Percentiles rank a stretch among this genome's conserved stretches.
phyloP scores from a whole-genome alignment of 257 asterid genomes.

The Penstemon barbatus region DNA sequence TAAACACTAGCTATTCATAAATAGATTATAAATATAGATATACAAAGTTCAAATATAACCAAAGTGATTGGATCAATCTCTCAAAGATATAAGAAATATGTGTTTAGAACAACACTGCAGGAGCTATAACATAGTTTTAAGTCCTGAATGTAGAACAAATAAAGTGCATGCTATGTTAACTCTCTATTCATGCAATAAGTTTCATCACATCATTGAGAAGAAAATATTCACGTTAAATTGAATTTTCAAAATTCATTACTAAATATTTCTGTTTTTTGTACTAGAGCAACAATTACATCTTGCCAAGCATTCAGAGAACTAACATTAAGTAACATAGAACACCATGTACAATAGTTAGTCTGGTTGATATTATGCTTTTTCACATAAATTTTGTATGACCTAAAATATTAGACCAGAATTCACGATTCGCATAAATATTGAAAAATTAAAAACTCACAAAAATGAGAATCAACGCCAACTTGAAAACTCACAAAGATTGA shows the following conservation, averaged over 20 bases:
- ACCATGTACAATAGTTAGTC: neutral
- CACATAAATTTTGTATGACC: constrained; percentile 7
- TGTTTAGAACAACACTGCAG: neutral
- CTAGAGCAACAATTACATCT: constrained; percentile 5
- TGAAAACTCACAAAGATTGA: too few relatives aligned
- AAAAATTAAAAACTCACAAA: constrained; percentile 10
- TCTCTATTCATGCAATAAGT: constrained; percentile 8
- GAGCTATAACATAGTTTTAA: neutral
- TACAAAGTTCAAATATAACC: neutral
- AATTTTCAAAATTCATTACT: constrained; percentile 8
- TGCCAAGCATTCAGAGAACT: constrained; percentile 6
- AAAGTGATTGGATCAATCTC: neutral
- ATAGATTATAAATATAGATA: too few relatives aligned
- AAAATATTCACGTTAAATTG: neutral
- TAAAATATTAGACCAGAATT: neutral
- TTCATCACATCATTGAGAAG: neutral
- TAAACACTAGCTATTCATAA: neutral
- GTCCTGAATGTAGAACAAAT: constrained; percentile 1
- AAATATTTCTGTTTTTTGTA: neutral
- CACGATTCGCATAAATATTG: neutral
- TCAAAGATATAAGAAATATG: neutral
- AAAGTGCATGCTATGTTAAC: constrained; percentile 2
- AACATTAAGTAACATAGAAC: constrained; percentile 17
- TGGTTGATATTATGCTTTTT: constrained; percentile 4
- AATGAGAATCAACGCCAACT: neutral